A percentile compares a stretch with the other conserved stretches of the same genome.
Conservation (phyloP, 208 protist genomes). For the Trichomonas gallinae region DNA sequence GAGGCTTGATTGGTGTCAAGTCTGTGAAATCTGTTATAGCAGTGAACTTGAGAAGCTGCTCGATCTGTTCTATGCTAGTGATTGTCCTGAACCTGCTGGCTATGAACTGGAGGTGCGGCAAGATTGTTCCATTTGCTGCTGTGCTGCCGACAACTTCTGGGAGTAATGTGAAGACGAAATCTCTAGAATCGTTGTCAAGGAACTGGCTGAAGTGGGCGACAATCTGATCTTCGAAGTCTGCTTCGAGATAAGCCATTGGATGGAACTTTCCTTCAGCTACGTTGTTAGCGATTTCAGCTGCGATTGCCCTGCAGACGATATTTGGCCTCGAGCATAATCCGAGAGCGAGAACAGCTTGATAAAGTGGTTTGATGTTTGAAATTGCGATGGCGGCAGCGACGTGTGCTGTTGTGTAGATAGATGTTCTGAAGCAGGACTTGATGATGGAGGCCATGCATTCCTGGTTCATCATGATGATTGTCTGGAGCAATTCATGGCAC, state of each 20-base stretch:
- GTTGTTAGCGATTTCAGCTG: not conserved
- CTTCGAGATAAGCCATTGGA: not conserved
- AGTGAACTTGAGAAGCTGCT: not conserved
- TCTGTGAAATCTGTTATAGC: not conserved
- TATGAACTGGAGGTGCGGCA: not conserved
- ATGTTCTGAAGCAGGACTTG: not conserved
- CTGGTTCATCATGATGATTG: not conserved
- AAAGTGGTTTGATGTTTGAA: not conserved
- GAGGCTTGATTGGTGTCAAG: conserved; percentile 5
- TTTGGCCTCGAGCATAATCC: not conserved
- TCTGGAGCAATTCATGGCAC: not conserved
- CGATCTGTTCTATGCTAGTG: not conserved
- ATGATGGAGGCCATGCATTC: not conserved
- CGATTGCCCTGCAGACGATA: not conserved
- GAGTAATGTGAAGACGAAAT: not conserved
- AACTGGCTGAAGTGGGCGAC: not conserved
- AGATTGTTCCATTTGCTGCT: not conserved
- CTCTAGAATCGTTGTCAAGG: not conserved
- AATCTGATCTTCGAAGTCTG: not conserved
- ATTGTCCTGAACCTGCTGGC: not conserved
- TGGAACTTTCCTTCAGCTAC: not conserved
- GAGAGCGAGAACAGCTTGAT: not conserved
- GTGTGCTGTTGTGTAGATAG: not conserved
- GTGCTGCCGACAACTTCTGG: not conserved
- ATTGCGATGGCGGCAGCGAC: not conserved